Evolutionary conservation across 176 grass and related monocot genomes (phyloP), one percentile per base, ranked within the genome.

Genomic region (Oryza australiensis): DNA sequence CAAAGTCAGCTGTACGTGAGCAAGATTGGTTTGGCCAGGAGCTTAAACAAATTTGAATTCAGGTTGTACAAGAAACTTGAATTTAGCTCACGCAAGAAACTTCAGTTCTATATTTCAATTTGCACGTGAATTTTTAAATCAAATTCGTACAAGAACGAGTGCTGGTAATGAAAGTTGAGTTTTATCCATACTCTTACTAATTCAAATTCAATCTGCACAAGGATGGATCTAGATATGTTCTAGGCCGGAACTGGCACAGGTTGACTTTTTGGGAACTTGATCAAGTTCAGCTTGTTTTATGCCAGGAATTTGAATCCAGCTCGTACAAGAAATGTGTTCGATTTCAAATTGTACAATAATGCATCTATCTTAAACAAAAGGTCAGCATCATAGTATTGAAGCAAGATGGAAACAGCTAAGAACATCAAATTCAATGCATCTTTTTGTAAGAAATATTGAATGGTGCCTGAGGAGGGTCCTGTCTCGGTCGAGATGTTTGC

Each of bases 331-430:
- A 62, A 62, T 5, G 6, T 42, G 12, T 29, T 62, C 38, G 13
- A 62, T 60, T 70, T 71, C 49, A 81, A 62, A 3, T 7, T 42
- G 79, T 28, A 24, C 34, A 41, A 81, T 9, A 35, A 60, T 71
- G 79, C 79, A n/a, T 71, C 48, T 42, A 62, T 60, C 24, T 71
- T 71, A 71, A 62, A 11, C 33, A 42, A 71, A 18, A 26, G 1
- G 33, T 81, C 38, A 13, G 34, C 16, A 23, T 60, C 51, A 30
- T 3, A 12, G 24, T 13, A 20, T 9, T 35, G 20, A 72, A 80
- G 32, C 9, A 12, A 55, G n/a, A 42, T n/a, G 18, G 51, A 40
- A 71, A 57, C 49, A 42, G 33, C 34, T 72, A 62, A n/a, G 33
- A 38, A 60, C 55, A 62, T 8, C 24, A 62, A 71, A 81, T 30